Evolutionary conservation across 441 rosid genomes (phyloP).

Genomic region (Omphalea diandra): DNA sequence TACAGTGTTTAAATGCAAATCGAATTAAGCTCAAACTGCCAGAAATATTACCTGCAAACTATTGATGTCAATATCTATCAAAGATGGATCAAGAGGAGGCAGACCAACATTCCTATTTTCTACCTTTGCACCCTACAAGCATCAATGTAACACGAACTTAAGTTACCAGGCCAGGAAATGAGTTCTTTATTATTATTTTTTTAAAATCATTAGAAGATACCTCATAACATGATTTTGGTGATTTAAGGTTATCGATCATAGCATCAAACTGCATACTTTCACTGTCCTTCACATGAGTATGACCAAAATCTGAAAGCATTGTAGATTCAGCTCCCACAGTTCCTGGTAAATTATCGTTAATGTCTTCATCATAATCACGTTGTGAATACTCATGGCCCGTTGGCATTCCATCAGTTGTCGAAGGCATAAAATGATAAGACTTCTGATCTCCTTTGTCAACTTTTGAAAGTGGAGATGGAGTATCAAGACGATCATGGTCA

Average conservation of each 20-base stretch:
- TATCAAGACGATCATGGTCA: constrained; percentile 66
- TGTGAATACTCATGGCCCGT: constrained; percentile 37
- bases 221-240: constrained; percentile 53
- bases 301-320: constrained; percentile 33
- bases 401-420: constrained; percentile 38
- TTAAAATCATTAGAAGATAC: constrained; percentile 42
- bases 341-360: constrained; percentile 30
- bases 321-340: constrained; percentile 22
- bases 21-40: background rate
- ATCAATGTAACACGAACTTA: constrained; percentile 27
- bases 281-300: constrained; percentile 41
- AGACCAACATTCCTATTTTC: constrained; percentile 47
- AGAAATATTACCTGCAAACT: constrained; percentile 66
- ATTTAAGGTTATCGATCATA: constrained; percentile 55
- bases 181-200: constrained; percentile 26
- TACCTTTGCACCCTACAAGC: constrained; percentile 52
- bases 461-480: constrained; percentile 36
- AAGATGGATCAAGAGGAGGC: constrained; percentile 54
- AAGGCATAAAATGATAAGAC: constrained; percentile 35
- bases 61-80: constrained; percentile 53
- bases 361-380: constrained; percentile 35
- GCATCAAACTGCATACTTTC: constrained; percentile 68
- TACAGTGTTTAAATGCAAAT: background rate
- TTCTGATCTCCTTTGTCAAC: constrained; percentile 31
- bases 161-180: constrained; percentile 12